Evolutionary conservation across 129 eudicot genomes (phyloP).

Genomic region (Lactuca sativa): DNA sequence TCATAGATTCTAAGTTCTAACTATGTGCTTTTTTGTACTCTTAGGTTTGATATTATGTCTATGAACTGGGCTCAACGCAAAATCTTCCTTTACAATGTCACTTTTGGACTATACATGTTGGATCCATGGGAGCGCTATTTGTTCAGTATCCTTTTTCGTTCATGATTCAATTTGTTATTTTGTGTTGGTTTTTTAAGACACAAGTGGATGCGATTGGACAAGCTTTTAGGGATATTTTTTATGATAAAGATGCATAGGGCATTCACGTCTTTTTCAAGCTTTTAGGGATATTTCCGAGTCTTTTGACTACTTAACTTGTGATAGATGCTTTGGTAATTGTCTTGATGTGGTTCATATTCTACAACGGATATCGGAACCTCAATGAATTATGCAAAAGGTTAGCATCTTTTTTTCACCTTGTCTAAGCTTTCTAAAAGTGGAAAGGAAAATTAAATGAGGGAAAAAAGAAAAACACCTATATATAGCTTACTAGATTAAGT

Average conservation of each 20-base stretch:
- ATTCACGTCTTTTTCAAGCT: neutral
- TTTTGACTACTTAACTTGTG: conserved; percentile 10
- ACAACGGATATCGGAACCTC: conserved; percentile 33
- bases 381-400: conserved; percentile 37
- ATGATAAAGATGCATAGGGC: neutral
- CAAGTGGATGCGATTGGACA: no score
- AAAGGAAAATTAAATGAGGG: no score
- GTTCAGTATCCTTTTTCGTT: conserved; percentile 78
- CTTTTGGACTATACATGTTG: conserved; percentile 91
- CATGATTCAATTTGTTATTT: neutral
- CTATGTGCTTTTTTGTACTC: neutral
- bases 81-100: conserved; percentile 84
- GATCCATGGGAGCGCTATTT: conserved; percentile 98
- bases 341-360: conserved; percentile 39
- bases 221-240: neutral
- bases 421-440: neutral
- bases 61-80: conserved; percentile 91
- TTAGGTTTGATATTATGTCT: conserved; percentile 5
- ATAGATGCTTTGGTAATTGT: conserved; percentile 35
- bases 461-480: no score
- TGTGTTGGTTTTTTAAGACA: neutral
- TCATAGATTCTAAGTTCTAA: conserved; percentile 1
- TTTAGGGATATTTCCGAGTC: neutral
- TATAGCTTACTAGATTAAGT: neutral
- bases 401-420: neutral